These are phyloP conservation scores for Colletotrichum acutatum DNA, from an alignment of 2,329 filamentous ascomycete genomes.

Conservation along the genomic window DNA sequence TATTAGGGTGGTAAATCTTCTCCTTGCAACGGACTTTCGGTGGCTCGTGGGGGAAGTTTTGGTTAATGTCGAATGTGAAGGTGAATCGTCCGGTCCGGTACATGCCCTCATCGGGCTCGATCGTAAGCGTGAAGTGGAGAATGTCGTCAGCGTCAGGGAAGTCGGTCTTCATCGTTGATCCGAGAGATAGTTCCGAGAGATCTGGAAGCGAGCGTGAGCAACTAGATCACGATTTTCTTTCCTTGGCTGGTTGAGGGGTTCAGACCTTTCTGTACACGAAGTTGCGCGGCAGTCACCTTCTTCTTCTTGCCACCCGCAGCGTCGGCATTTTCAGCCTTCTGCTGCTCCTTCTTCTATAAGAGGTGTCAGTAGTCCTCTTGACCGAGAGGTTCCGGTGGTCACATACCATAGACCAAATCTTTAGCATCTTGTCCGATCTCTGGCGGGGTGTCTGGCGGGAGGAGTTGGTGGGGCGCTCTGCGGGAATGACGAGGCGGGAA, in stretches of 20 bases:
- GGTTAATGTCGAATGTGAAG: conserved; percentile 92
- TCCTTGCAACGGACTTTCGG: conserved; percentile 97
- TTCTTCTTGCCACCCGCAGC: conserved; percentile 87
- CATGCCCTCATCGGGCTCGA: conserved; percentile 86
- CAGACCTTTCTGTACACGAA: conserved; percentile 94
- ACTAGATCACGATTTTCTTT: not conserved
- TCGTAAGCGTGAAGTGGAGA: conserved; percentile 83
- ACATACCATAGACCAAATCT: conserved; percentile 98
- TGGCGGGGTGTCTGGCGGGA: conserved; percentile 20
- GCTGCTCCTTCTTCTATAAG: conserved; percentile 91
- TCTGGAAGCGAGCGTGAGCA: conserved; percentile 60
- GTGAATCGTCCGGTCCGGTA: conserved; percentile 91
- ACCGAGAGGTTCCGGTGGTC: not conserved
- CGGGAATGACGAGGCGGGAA: not conserved
- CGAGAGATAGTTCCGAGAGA: conserved; percentile 82
- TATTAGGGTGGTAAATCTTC: conserved; percentile 99
- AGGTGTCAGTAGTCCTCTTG: conserved; percentile 3
- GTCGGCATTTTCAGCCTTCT: conserved; percentile 89
- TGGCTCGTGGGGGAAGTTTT: conserved; percentile 96
- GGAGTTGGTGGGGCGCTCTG: conserved; percentile 25
- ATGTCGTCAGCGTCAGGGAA: conserved; percentile 89
- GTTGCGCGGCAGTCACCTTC: conserved; percentile 96
- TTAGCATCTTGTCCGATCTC: conserved; percentile 79
- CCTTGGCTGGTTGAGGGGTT: not conserved
- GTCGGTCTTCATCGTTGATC: conserved; percentile 81